Base-by-base conservation (phyloP, 805 yeast genomes). In the Diddensiella transvaalensis region DNA sequence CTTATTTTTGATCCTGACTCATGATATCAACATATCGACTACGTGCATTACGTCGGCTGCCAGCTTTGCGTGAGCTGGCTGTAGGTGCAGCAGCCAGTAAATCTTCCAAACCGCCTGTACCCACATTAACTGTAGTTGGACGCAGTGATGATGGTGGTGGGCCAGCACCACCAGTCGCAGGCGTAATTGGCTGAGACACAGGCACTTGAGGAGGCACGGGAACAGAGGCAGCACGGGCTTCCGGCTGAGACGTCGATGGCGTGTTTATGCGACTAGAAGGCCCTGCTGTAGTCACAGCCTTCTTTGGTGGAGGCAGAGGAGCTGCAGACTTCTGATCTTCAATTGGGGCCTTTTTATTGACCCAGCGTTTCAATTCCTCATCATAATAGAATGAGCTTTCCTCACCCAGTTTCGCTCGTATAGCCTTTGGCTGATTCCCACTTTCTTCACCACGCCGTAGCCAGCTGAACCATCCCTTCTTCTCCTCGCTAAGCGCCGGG, bases 401-500 rank as follows among this genome's bases (percentile, higher is more conserved):
- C 49, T 85, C 87, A 10, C 98, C 99, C 46, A 93, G 69, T 56
- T 93, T 88, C 32, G 96, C 98, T 54, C 80, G 78, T 52, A 82
- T 76, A 0, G 89, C 85, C 60, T 86, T 87, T 35, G 87, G 87
- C 45, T 79, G 86, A 40, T 74, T 75, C 42, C 67, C 66, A n/a
- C n/a, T n/a, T 53, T 70, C 73, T 40, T 73, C 75, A 2, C 71
- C 66, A 59, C 71, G 64, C 48, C 77, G 72, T 50, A 85, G 67
- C 87, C 95, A 85, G 5, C 84, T 75, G 38, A 72, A 65, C 76
- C 75, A 71, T 3, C 75, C 74, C 49, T 62, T 57, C 47, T 32
- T 52, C 51, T 55, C 44, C 54, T 59, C 56, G 47, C 47, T 41
- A 45, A 48, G 39, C 49, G 47, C 51, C 15, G 51, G 15, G 29